phyloP scores from a whole-genome alignment of 2,329 filamentous ascomycete species.

The Cercospora sp. region DNA sequence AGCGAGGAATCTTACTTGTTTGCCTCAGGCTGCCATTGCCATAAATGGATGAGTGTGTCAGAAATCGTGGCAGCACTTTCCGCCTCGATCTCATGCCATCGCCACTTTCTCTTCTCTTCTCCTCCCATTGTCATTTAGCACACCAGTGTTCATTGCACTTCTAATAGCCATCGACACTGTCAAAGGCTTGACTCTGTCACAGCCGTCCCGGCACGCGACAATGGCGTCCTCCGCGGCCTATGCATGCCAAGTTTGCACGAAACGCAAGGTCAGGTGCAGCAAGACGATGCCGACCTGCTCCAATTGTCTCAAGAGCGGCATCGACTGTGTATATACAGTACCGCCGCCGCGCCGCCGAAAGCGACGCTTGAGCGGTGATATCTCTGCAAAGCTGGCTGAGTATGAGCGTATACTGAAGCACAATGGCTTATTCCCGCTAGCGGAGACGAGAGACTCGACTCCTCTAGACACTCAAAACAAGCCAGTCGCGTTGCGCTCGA shows the following conservation, averaged over 20 bases:
- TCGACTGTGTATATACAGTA: slow-evolving; percentile 45
- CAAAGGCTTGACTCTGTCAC: background rate
- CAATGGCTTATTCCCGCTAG: slow-evolving; percentile 8
- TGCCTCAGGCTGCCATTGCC: background rate
- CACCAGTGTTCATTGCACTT: background rate
- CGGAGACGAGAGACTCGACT: background rate
- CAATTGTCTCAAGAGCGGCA: slow-evolving; percentile 38
- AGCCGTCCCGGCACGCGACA: background rate
- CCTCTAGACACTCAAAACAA: background rate
- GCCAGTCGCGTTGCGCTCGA: background rate
- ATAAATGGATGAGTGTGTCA: background rate
- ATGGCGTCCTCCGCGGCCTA: slow-evolving; percentile 21
- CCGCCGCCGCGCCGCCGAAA: slow-evolving; percentile 45
- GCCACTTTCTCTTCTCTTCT: background rate
- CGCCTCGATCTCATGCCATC: background rate
- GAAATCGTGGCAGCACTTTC: background rate
- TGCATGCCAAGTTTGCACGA: slow-evolving; percentile 36
- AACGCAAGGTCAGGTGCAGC: slow-evolving; percentile 45
- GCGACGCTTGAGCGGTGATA: slow-evolving; percentile 37
- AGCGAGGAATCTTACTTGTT: background rate
- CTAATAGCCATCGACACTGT: background rate
- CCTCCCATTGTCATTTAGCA: background rate
- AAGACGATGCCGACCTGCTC: slow-evolving; percentile 33
- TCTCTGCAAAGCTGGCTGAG: slow-evolving; percentile 44
- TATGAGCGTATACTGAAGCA: slow-evolving; percentile 39